Evolutionary conservation across 805 yeast species (phyloP).

Genomic region (Saturnispora zaruensis): DNA sequence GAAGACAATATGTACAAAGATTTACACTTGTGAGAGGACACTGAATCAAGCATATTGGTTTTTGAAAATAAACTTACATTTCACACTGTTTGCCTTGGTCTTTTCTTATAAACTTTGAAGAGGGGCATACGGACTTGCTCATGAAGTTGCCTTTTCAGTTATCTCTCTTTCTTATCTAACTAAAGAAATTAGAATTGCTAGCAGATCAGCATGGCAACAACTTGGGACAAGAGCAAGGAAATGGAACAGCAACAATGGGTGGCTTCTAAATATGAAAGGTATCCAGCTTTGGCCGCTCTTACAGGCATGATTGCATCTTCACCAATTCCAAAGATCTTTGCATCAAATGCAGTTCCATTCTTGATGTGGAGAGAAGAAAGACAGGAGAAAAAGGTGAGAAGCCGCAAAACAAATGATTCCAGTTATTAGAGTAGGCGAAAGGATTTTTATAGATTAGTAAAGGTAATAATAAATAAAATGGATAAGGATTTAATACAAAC

Average conservation of each 20-base stretch:
- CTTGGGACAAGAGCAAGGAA: constrained; percentile 27
- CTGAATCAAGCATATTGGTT: too few species aligned
- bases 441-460: background rate
- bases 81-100: background rate
- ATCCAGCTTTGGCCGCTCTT: constrained; percentile 50
- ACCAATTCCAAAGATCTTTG: constrained; percentile 48
- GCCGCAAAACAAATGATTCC: constrained; percentile 10
- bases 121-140: background rate
- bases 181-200: background rate
- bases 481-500: background rate
- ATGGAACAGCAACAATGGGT: constrained; percentile 41
- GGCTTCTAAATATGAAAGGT: constrained; percentile 38
- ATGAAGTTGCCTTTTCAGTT: background rate
- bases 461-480: background rate
- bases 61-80: too few species aligned
- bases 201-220: constrained; percentile 10
- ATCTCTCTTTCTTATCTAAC: background rate
- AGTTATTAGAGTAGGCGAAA: background rate
- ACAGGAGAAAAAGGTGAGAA: constrained; percentile 21
- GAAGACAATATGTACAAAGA: too few species aligned
- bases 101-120: background rate
- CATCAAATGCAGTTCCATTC: constrained; percentile 54
- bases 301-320: constrained; percentile 51
- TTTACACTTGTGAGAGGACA: too few species aligned
- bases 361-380: constrained; percentile 39